Percentiles rank a stretch among this genome's conserved stretches.
These are phyloP conservation scores for Westerdykella sp. DNA, from an alignment of 2,329 filamentous ascomycete genomes.

Conservation along the genomic window DNA sequence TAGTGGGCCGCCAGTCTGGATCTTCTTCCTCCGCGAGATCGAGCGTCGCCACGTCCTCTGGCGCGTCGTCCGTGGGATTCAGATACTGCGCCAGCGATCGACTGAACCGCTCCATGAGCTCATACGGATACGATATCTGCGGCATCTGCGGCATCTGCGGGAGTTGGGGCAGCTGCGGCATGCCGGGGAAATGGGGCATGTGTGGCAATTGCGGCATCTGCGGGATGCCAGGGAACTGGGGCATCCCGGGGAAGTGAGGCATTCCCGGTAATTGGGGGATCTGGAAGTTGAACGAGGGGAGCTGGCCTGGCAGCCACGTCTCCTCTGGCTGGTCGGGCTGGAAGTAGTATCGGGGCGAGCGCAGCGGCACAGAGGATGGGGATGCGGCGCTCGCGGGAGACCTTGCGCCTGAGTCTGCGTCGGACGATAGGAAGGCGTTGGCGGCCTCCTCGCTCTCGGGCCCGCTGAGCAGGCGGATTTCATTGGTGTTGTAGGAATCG, in stretches of 20 bases:
- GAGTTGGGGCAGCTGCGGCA: slow-evolving; percentile 31
- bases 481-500: slow-evolving; percentile 49
- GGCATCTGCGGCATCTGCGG: slow-evolving; percentile 28
- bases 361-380: slow-evolving; percentile 27
- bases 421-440: slow-evolving; percentile 27
- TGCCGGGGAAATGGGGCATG: slow-evolving; percentile 17
- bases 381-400: slow-evolving; percentile 30
- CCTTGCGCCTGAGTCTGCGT: slow-evolving; percentile 20
- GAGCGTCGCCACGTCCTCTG: slow-evolving; percentile 30
- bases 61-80: slow-evolving; percentile 34
- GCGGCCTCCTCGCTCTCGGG: slow-evolving; percentile 32
- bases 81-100: slow-evolving; percentile 41
- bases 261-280: slow-evolving; percentile 31
- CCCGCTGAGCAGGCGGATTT: slow-evolving; percentile 41
- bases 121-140: slow-evolving; percentile 28
- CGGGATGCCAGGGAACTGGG: slow-evolving; percentile 8
- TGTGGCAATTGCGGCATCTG: slow-evolving; percentile 17
- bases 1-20: slow-evolving; percentile 18
- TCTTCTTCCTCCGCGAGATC: slow-evolving; percentile 34
- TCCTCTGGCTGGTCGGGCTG: slow-evolving; percentile 33
- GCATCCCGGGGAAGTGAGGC: slow-evolving; percentile 19
- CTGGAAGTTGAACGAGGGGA: slow-evolving; percentile 33
- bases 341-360: slow-evolving; percentile 34
- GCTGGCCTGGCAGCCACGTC: slow-evolving; percentile 33
- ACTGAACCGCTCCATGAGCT: slow-evolving; percentile 32